phyloP scores from a whole-genome alignment of 129 eudicot species.

The Calendula officinalis region DNA sequence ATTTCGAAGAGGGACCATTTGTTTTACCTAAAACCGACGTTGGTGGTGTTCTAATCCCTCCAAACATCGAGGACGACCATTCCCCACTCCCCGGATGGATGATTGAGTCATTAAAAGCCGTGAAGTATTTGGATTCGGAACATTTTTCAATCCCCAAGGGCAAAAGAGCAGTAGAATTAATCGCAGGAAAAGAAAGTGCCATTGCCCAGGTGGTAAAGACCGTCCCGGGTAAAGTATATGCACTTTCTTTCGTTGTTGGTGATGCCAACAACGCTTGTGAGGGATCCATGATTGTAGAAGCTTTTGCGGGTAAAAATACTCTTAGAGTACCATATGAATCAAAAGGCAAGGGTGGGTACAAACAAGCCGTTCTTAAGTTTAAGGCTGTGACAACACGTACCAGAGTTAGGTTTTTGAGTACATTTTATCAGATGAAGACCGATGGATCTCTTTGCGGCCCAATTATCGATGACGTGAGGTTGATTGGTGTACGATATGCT shows the following conservation, averaged over 20 bases:
- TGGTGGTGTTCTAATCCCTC: conserved; percentile 83
- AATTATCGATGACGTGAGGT: conserved; percentile 66
- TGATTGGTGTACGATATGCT: conserved; percentile 49
- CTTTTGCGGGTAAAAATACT: conserved; percentile 53
- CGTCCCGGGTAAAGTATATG: conserved; percentile 52
- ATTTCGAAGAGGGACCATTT: conserved; percentile 93
- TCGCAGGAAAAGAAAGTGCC: conserved; percentile 87
- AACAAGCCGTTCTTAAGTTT: conserved; percentile 50
- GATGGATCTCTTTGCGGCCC: conserved; percentile 91
- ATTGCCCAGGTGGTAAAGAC: conserved; percentile 78
- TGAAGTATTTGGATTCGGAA: conserved; percentile 66
- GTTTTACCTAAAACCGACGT: conserved; percentile 61
- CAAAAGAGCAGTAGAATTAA: conserved; percentile 72
- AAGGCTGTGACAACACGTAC: conserved; percentile 47
- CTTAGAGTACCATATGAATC: conserved; percentile 53
- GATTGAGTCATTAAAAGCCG: conserved; percentile 88
- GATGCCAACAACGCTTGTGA: conserved; percentile 76
- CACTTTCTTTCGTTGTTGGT: conserved; percentile 65
- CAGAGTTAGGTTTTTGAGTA: conserved; percentile 60
- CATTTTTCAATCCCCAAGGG: conserved; percentile 86
- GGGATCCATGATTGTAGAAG: conserved; percentile 79
- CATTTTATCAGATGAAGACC: conserved; percentile 68
- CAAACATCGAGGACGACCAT: conserved; percentile 84
- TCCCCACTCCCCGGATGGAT: conserved; percentile 93
- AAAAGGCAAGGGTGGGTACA: conserved; percentile 53